Evolutionary conservation across 257 asterid genomes (phyloP), one percentile per base, ranked within the genome.

Genomic region (Coffea canephora): DNA sequence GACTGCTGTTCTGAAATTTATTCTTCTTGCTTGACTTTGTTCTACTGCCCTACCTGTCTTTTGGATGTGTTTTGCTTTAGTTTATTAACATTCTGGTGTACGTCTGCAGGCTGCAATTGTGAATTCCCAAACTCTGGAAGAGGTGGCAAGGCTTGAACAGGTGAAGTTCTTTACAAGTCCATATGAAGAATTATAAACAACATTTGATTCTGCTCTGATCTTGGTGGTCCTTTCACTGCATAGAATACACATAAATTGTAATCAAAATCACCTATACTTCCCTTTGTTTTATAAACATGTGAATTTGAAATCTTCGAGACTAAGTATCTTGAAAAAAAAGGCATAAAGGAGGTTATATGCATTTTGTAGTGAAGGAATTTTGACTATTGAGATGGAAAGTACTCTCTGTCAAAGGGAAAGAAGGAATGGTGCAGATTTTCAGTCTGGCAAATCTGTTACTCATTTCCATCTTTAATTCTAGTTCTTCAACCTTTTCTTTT

Each of bases 101-200:
- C 73, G 71, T 78, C 4, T 88, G 89, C 93, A 96, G 98, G 98
- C 99, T 90, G 99, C 99, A 80, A 96, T 96, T 82, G 91, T 90
- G 82, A 96, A 94, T 83, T 90, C 99, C 69, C 97, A 94, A 86
- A 92, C 99, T 78, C 97, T 96, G 65, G 99, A 96, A 87, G 97
- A 96, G 89, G 98, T 96, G 83, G 97, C 99, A 69, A 91, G 97
- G 88, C 99, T 96, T 83, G 99, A 96, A 86, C 97, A 96, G 99
- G 99, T 93, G 76, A 85, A 78, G 64, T 82, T 75, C 50, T 77
- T 77, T 83, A 48, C 78, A 72, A 39, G 14, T 39, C 73, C 48
- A 8, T 64, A 64, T 19, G 8, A 16, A 67, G 52, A 74, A 72
- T 50, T 23, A 19, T 61, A 8, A 8, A 14, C 43, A 52, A 57